Base-by-base conservation (phyloP, 306 rosid genomes). In the Quercus mongolica region DNA sequence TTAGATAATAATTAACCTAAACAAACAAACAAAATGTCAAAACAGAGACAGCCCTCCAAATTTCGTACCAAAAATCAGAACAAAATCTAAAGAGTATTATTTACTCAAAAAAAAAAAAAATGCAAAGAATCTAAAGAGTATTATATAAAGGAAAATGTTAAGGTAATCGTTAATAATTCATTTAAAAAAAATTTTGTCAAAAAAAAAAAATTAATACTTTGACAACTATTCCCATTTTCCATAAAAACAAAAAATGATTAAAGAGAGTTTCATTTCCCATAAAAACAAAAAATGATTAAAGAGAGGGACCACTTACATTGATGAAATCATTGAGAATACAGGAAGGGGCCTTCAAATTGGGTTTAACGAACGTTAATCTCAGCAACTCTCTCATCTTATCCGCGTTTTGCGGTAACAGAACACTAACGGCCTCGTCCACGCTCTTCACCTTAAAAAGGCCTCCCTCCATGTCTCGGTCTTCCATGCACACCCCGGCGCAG, bases 401-500 rank as follows among this genome's bases (percentile, higher is more conserved):
- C 5, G 97, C 90, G 33, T 86, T 91, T 80, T 78, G 87, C 0
- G 99, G 99, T 20, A 92, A 70, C 90, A 94, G 78, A 74, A 94
- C 17, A 6, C 41, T 19, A 5, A 82, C 85, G 5, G 94, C 97
- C 54, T 94, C 97, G 2, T 91, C 99, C 18, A 91, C 89, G 19
- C 74, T 87, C 81, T 83, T 89, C 74, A 86, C 83, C 80, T 65
- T 73, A 59, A 92, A 91, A 91, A 92, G 71, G 73, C 97, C 99
- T 31, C 85, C 92, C 5, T 84, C 97, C 94, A 91, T 86, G 75
- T 94, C 99, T 74, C 83, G 86, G 18, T 88, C 97, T 72, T 94
- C 99, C 75, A 86, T 38, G 58, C 91, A 85, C 56, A 94, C 94
- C 11, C 99, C 99, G 19, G 97, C 82, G 49, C 97, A 92, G 62